These are phyloP conservation scores for Magnusiomyces sp. DNA, from an alignment of 1,139 yeast genomes.

Conservation along the genomic window DNA sequence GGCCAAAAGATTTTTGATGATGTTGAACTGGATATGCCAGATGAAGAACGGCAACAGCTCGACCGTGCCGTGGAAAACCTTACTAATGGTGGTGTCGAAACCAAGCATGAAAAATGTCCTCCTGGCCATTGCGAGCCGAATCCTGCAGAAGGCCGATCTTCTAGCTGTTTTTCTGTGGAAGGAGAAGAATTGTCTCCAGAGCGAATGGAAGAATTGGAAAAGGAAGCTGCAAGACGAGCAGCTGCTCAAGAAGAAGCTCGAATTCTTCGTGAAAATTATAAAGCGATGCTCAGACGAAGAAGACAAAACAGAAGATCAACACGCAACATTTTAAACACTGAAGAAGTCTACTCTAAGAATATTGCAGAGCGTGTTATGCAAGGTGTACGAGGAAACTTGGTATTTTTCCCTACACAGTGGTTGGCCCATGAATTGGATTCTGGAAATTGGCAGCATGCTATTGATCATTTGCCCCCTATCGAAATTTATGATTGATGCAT, in stretches of 20 bases:
- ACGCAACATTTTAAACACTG: constrained; percentile 20
- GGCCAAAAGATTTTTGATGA: constrained; percentile 15
- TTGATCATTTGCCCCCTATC: constrained; percentile 90
- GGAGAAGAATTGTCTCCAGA: neutral
- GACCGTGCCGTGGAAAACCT: constrained; percentile 7
- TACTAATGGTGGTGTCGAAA: constrained; percentile 6
- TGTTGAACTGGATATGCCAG: constrained; percentile 12
- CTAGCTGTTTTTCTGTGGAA: neutral
- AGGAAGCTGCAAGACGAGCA: neutral
- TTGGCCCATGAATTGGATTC: constrained; percentile 68
- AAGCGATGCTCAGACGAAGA: constrained; percentile 7
- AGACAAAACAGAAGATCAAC: constrained; percentile 5
- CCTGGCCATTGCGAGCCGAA: neutral
- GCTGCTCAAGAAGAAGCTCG: neutral
- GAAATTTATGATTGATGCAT: constrained; percentile 69
- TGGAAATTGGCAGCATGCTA: constrained; percentile 90
- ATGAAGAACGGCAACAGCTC: constrained; percentile 10
- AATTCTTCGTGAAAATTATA: constrained; percentile 3
- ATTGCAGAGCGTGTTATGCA: constrained; percentile 67
- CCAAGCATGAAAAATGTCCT: neutral
- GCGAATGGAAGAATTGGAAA: neutral
- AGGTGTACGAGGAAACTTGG: constrained; percentile 83
- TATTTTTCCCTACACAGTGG: constrained; percentile 89
- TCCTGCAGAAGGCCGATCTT: neutral
- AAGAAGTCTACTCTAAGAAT: constrained; percentile 58